Conservation (phyloP, 805 yeast genomes). For the Wickerhamiella alocasiicola region DNA sequence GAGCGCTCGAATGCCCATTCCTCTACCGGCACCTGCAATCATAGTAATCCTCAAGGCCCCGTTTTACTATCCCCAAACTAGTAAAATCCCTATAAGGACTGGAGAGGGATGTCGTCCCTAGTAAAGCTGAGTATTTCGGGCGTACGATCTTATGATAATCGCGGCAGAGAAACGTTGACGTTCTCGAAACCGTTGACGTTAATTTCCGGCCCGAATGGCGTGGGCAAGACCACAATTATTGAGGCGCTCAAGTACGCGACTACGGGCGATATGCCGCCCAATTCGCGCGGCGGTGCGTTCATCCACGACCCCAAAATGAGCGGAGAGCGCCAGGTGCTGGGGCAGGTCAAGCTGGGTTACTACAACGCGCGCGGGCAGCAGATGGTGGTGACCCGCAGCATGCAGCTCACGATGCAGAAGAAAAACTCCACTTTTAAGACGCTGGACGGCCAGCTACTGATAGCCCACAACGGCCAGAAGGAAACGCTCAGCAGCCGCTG, state of each 20-base stretch:
- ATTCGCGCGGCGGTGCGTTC: conserved; percentile 91
- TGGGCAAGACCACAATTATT: conserved; percentile 92
- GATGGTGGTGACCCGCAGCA: conserved; percentile 78
- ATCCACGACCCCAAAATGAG: conserved; percentile 71
- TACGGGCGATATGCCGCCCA: conserved; percentile 93
- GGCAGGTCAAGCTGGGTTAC: conserved; percentile 83
- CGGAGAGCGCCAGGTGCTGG: conserved; percentile 65
- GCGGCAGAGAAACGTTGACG: conserved; percentile 70
- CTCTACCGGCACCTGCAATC: too few species aligned
- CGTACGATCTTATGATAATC: conserved; percentile 81
- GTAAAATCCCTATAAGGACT: too few species aligned
- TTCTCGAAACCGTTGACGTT: conserved; percentile 84
- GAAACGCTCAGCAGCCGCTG: conserved; percentile 60
- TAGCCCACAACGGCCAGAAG: conserved; percentile 48
- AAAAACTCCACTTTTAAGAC: conserved; percentile 71
- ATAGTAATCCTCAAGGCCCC: too few species aligned
- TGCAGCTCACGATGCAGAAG: conserved; percentile 58
- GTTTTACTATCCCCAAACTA: too few species aligned
- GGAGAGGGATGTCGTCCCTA: conserved; percentile 22
- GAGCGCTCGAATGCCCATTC: too few species aligned
- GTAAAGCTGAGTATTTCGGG: conserved; percentile 66
- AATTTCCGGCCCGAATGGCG: conserved; percentile 91
- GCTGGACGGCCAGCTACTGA: conserved; percentile 73
- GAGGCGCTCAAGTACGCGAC: conserved; percentile 91
- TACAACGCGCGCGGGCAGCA: conserved; percentile 55